Evolutionary conservation across 106 monocot species (phyloP).

Genomic region (Xerophyta viscosa): DNA sequence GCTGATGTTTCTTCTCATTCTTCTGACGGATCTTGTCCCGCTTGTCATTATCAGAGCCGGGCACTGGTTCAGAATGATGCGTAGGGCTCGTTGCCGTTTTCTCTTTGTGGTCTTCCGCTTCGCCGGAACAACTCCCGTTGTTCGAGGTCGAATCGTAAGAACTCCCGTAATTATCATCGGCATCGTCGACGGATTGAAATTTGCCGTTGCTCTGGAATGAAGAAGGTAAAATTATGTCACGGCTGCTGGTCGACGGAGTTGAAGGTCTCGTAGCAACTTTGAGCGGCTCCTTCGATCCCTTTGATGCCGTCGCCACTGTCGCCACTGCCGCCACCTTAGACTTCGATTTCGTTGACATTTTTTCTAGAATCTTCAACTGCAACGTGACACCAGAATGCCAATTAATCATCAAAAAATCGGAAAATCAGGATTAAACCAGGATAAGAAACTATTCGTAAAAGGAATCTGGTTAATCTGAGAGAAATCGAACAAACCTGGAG

Average conservation of each 20-base stretch:
- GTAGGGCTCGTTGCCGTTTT: constrained; percentile 19
- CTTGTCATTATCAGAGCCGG: constrained; percentile 74
- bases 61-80: constrained; percentile 30
- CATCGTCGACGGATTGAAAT: constrained; percentile 32
- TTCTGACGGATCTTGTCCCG: constrained; percentile 86
- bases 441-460: neutral
- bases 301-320: constrained; percentile 28
- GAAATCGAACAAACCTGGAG: neutral
- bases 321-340: too few relatives aligned
- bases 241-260: constrained; percentile 10
- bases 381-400: too few relatives aligned
- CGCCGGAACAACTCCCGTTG: constrained; percentile 71
- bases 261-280: constrained; percentile 37
- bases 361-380: too few relatives aligned
- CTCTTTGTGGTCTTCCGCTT: constrained; percentile 74
- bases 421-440: neutral
- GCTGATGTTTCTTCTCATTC: constrained; percentile 94
- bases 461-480: neutral
- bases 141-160: constrained; percentile 72
- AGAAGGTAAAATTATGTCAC: constrained; percentile 9
- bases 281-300: constrained; percentile 23
- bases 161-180: constrained; percentile 38
- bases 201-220: constrained; percentile 16
- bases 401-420: neutral
- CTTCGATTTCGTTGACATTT: constrained; percentile 90